Conservation (phyloP, 306 rosid species). For the Prunus mongolica region DNA sequence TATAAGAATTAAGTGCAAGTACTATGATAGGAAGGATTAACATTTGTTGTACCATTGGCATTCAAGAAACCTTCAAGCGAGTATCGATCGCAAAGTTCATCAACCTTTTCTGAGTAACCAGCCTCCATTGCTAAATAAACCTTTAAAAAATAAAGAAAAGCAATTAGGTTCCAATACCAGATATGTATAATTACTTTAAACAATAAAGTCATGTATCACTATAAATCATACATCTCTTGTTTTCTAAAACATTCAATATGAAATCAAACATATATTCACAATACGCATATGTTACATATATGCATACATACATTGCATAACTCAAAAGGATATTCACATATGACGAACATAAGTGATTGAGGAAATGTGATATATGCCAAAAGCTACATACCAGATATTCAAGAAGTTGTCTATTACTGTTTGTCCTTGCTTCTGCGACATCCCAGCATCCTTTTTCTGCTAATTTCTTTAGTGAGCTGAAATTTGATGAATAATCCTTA, state of each 20-base stretch:
- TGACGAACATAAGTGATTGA: too few species aligned
- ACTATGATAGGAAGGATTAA: not conserved
- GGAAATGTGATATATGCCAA: conserved; percentile 8
- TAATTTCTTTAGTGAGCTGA: conserved; percentile 74
- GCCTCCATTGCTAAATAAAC: conserved; percentile 98
- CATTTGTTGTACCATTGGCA: conserved; percentile 46
- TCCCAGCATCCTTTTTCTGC: conserved; percentile 99
- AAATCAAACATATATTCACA: not conserved
- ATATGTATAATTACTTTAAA: not conserved
- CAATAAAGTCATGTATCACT: not conserved
- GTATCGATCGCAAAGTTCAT: conserved; percentile 74
- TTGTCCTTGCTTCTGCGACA: conserved; percentile 82
- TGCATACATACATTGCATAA: not conserved
- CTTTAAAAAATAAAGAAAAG: conserved; percentile 34
- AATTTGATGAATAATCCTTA: conserved; percentile 21
- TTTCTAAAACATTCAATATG: not conserved
- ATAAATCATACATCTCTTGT: not conserved
- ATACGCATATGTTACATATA: not conserved
- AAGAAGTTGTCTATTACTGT: conserved; percentile 69
- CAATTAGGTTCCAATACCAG: not conserved
- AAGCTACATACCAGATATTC: conserved; percentile 77
- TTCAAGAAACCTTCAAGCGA: conserved; percentile 61
- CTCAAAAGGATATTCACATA: not conserved
- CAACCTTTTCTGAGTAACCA: conserved; percentile 89
- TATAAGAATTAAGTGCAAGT: not conserved